Evolutionary conservation across 345 rosid genomes (phyloP).

Genomic region (Linum lewisii): DNA sequence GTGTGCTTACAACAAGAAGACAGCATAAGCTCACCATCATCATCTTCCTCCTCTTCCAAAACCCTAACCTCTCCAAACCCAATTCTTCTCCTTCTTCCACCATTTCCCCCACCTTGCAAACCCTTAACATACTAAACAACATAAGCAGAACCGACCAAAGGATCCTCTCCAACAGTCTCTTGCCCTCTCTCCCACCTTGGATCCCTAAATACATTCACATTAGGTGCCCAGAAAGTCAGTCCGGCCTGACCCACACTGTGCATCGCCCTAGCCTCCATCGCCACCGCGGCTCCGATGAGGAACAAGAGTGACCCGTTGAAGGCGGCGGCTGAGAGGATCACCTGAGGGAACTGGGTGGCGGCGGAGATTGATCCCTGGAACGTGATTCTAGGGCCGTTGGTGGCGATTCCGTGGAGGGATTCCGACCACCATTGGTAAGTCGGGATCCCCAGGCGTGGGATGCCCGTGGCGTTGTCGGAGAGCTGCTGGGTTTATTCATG

Average conservation of each 20-base stretch:
- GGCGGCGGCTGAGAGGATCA: slow-evolving; percentile 53
- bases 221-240: slow-evolving; percentile 92
- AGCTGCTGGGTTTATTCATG: slow-evolving; percentile 62
- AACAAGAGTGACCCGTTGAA: slow-evolving; percentile 78
- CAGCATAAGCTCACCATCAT: slow-evolving; percentile 51
- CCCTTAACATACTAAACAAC: slow-evolving; percentile 66
- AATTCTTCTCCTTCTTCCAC: slow-evolving; percentile 10
- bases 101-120: slow-evolving; percentile 42
- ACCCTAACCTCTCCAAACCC: slow-evolving; percentile 22
- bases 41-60: slow-evolving; percentile 24
- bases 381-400: slow-evolving; percentile 76
- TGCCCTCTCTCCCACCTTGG: slow-evolving; percentile 99
- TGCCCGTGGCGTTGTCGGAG: slow-evolving; percentile 51
- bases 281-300: slow-evolving; percentile 53
- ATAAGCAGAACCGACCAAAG: slow-evolving; percentile 65
- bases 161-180: slow-evolving; percentile 96
- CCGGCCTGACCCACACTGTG: slow-evolving; percentile 79
- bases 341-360: slow-evolving; percentile 86
- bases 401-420: slow-evolving; percentile 79
- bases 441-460: slow-evolving; percentile 78
- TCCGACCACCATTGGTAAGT: slow-evolving; percentile 96
- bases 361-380: slow-evolving; percentile 56
- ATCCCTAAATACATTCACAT: slow-evolving; percentile 73
- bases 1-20: slow-evolving; percentile 96
- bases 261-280: slow-evolving; percentile 78